Evolutionary conservation across 306 rosid genomes (phyloP), one percentile per base, ranked within the genome.

Genomic region (Casuarina cunninghamiana): DNA sequence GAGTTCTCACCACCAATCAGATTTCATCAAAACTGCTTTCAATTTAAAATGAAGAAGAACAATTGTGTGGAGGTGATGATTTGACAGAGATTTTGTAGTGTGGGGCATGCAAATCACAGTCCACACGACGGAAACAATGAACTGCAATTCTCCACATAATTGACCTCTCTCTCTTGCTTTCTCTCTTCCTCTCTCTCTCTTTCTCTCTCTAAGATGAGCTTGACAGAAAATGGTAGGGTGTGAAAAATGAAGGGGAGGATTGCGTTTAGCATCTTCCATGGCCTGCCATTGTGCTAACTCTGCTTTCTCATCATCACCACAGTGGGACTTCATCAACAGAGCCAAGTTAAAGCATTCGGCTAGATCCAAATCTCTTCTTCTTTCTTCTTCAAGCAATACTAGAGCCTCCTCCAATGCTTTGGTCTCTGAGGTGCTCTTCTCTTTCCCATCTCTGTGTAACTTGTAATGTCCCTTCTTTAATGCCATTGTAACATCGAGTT

Each of bases 181-280:
- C 51, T 46, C 75, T 58, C 35, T 19, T 12, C 21, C 10, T 57
- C 71, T 49, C 75, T 39, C 3, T 50, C 57, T 43, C 69, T 37
- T 8, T 15, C 2, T 53, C 53, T 72, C 41, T 67, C 42, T 17
- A 15, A 71, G 76, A 38, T 6, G 15, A 76, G 51, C 72, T 72
- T 10, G 73, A 73, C 68, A 53, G 70, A 75, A 78, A 78, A 88
- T 86, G 94, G 88, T 88, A 73, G 76, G 84, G 43, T 66, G 55
- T 84, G 94, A 79, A 90, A 57, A 57, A 94, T 88, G 97, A 92
- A 81, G 91, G 76, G 38, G 50, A 79, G 66, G 80, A 75, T 17
- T 83, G 65, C 85, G 86, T 86, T 86, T 88, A 85, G 96, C 91
- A 69, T 85, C 92, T 89, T 85, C 91, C 87, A 94, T 94, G 98